phyloP scores from a whole-genome alignment of 306 rosid genomes.

The Trichosanthes cucumerina region DNA sequence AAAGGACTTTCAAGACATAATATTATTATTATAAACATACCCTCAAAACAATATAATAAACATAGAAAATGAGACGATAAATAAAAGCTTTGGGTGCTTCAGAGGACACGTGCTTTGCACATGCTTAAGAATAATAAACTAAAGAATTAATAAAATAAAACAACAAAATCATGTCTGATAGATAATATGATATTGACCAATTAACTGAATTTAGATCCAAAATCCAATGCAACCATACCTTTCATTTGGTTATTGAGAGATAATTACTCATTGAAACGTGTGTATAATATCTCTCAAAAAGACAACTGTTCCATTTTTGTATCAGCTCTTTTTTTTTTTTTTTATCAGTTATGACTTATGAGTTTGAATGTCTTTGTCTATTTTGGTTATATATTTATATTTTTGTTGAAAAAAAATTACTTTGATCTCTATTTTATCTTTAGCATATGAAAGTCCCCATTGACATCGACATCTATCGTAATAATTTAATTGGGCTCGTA shows the following conservation, averaged over 20 bases:
- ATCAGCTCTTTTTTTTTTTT: too few species aligned
- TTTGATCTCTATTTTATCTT: too few species aligned
- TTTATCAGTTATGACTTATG: too few species aligned
- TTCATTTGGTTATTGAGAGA: not conserved
- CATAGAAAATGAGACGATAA: not conserved
- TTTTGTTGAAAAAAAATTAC: too few species aligned
- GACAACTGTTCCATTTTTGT: too few species aligned
- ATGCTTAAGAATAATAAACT: not conserved
- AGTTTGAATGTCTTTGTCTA: not conserved
- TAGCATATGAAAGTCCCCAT: too few species aligned
- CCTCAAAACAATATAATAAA: not conserved
- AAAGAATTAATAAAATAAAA: not conserved
- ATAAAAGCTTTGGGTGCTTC: not conserved
- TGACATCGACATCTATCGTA: too few species aligned
- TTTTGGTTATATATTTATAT: too few species aligned
- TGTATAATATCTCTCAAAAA: not conserved
- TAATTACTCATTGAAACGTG: not conserved
- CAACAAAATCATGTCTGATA: not conserved
- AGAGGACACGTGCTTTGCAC: not conserved
- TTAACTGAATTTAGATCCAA: constrained; percentile 5
- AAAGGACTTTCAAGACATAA: not conserved
- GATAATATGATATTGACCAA: not conserved
- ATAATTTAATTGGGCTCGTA: too few species aligned
- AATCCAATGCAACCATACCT: constrained; percentile 1
- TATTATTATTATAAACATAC: not conserved